phyloP scores from a whole-genome alignment of 2,329 filamentous ascomycete genomes.

The Sordariomycetes sp. region DNA sequence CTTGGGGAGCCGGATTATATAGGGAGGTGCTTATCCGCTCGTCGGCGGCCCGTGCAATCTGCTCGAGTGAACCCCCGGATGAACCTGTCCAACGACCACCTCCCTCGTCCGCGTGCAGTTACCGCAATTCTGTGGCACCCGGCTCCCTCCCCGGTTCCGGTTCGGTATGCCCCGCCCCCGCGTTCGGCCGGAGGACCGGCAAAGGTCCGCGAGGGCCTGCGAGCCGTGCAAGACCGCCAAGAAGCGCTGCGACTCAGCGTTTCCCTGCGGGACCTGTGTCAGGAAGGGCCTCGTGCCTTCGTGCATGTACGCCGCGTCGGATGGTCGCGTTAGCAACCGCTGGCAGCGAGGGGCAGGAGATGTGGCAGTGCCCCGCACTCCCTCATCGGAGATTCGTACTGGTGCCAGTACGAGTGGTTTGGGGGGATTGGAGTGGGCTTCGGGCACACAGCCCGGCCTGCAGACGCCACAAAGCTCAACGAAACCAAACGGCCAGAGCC shows the following conservation, averaged over 20 bases:
- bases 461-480: background rate
- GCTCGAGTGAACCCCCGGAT: background rate
- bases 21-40: background rate
- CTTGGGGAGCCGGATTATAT: background rate
- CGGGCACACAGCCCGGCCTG: background rate
- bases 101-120: background rate
- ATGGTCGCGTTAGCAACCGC: background rate
- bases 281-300: conserved; percentile 5
- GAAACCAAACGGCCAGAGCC: background rate
- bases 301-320: conserved; percentile 2
- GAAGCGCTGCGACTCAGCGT: conserved; percentile 8
- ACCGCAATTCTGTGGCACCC: background rate
- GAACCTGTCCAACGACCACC: background rate
- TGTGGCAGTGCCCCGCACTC: background rate
- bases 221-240: conserved; percentile 10
- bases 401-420: background rate
- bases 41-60: background rate
- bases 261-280: conserved; percentile 7
- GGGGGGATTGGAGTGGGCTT: background rate
- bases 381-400: background rate
- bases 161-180: conserved; percentile 37
- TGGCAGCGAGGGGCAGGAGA: background rate
- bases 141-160: too few relatives aligned
- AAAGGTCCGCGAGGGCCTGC: conserved; percentile 28
- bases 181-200: conserved; percentile 35